These are phyloP conservation scores for Boehmeria nivea DNA, from an alignment of 306 rosid species.

Conservation along the genomic window DNA sequence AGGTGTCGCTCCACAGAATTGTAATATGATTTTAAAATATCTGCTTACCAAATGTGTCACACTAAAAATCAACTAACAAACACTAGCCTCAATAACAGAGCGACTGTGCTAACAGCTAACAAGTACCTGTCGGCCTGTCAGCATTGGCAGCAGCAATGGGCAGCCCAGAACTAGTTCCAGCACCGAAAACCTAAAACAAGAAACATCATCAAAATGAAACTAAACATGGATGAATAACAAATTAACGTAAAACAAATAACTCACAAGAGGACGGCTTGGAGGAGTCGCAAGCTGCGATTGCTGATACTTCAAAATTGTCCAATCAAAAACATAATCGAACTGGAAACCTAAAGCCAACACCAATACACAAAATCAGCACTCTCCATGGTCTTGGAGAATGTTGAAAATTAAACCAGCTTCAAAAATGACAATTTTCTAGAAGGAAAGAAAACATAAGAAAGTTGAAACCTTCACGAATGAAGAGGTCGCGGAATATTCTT, in stretches of 20 bases:
- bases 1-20: no score
- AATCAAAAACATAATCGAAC: slow-evolving; percentile 94
- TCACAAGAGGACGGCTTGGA: slow-evolving; percentile 66
- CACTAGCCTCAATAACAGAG: slow-evolving; percentile 8
- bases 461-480: slow-evolving; percentile 78
- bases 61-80: neutral
- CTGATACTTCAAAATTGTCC: slow-evolving; percentile 96
- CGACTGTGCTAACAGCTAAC: neutral
- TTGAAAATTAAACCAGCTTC: slow-evolving; percentile 1
- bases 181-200: slow-evolving; percentile 52
- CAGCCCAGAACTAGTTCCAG: slow-evolving; percentile 83
- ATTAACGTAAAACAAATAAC: neutral
- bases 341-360: slow-evolving; percentile 64
- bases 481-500: slow-evolving; percentile 92
- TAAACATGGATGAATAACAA: slow-evolving; percentile 4
- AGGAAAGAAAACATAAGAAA: neutral
- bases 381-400: no score
- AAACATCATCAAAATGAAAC: slow-evolving; percentile 5
- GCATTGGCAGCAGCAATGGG: slow-evolving; percentile 54
- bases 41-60: no score
- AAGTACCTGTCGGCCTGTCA: slow-evolving; percentile 69
- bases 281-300: slow-evolving; percentile 88
- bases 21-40: no score
- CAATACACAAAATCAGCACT: slow-evolving; percentile 7
- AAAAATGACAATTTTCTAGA: neutral